phyloP scores from a whole-genome alignment of 192 early-diverging fungal species.

The Coemansia sp. region DNA sequence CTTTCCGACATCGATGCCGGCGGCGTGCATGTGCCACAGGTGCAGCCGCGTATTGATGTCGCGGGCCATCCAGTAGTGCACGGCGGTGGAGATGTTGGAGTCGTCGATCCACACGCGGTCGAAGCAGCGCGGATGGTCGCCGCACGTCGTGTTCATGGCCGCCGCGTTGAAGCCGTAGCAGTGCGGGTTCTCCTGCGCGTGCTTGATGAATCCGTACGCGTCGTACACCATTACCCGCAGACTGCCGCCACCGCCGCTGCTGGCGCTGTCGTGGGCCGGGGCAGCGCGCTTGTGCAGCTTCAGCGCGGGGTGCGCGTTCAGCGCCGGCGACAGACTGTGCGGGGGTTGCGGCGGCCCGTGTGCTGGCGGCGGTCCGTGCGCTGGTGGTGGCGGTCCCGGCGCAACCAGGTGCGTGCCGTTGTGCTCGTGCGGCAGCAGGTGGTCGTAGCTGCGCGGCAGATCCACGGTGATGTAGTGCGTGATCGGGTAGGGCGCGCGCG shows the following conservation, averaged over 20 bases:
- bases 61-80: conserved; percentile 55
- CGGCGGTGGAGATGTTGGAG: conserved; percentile 32
- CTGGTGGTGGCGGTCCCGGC: background rate
- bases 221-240: conserved; percentile 53
- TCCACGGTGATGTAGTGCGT: conserved; percentile 39
- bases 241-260: conserved; percentile 2
- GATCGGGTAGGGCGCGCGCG: conserved; percentile 27
- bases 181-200: conserved; percentile 31
- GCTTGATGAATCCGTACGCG: conserved; percentile 53
- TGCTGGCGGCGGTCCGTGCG: conserved; percentile 8
- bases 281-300: conserved; percentile 18
- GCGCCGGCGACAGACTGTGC: background rate
- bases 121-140: conserved; percentile 37
- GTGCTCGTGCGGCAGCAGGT: conserved; percentile 43
- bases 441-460: conserved; percentile 41
- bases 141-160: conserved; percentile 32
- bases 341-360: conserved; percentile 7
- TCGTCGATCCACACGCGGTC: conserved; percentile 55
- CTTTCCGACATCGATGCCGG: conserved; percentile 9
- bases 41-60: conserved; percentile 44
- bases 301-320: background rate
- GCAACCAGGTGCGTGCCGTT: conserved; percentile 27
- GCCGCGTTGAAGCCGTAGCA: conserved; percentile 42
- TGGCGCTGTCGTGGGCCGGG: background rate
- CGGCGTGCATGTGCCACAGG: conserved; percentile 48